Conservation (phyloP, 768 basidiomycete genomes). For the Nevesoporus exiguus region DNA sequence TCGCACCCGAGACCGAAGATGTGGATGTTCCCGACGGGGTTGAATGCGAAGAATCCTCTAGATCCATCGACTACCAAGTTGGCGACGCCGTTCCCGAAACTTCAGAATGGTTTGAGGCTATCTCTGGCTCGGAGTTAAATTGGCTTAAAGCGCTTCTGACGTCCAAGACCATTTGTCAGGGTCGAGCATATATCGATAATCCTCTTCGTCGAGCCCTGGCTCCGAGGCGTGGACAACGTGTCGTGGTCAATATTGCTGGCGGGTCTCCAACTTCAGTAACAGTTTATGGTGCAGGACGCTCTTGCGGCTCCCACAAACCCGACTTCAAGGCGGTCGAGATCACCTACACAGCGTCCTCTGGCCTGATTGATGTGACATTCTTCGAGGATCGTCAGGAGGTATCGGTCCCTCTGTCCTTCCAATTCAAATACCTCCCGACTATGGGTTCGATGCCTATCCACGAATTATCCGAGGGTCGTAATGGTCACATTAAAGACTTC, state of each 20-base stretch:
- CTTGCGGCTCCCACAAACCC: constrained; percentile 65
- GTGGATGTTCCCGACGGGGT: constrained; percentile 41
- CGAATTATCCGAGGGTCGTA: constrained; percentile 79
- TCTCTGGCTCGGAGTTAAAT: constrained; percentile 76
- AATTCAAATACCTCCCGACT: constrained; percentile 84
- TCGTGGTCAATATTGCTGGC: constrained; percentile 54
- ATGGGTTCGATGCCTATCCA: constrained; percentile 92
- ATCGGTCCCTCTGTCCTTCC: constrained; percentile 75
- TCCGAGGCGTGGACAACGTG: constrained; percentile 76
- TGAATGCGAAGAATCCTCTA: constrained; percentile 38
- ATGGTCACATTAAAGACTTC: constrained; percentile 90
- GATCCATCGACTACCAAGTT: constrained; percentile 48
- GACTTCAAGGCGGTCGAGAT: constrained; percentile 85
- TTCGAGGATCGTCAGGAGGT: constrained; percentile 78
- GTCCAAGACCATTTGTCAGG: constrained; percentile 83
- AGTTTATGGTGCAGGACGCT: constrained; percentile 77
- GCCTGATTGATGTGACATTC: constrained; percentile 66
- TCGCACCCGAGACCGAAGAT: constrained; percentile 51
- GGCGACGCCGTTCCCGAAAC: constrained; percentile 54
- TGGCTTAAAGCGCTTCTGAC: constrained; percentile 88
- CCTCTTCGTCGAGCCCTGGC: constrained; percentile 83
- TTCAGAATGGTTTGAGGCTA: constrained; percentile 74
- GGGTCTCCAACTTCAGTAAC: constrained; percentile 54
- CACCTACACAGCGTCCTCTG: constrained; percentile 48
- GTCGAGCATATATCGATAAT: constrained; percentile 81